Conservation (phyloP, 2,329 filamentous ascomycete genomes). For the Huntiella savannae region DNA sequence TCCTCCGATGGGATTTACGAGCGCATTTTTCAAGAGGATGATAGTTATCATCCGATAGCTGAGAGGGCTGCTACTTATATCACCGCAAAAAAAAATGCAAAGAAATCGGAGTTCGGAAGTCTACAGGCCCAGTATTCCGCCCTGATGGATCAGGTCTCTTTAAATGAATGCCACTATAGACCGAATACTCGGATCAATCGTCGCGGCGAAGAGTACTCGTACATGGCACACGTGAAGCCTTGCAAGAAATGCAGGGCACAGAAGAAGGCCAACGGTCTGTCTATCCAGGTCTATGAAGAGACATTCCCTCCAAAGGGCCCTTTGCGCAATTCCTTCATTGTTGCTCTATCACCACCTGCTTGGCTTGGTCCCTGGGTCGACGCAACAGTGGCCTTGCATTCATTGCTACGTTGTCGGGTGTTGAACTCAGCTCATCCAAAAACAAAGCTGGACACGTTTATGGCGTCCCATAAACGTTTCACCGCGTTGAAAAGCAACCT, state of each 20-base stretch:
- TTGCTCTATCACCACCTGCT: slow-evolving; percentile 28
- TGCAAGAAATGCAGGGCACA: background rate
- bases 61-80: background rate
- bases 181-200: too few relatives aligned
- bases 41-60: background rate
- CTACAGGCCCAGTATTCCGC: too few relatives aligned
- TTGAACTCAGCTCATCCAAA: slow-evolving; percentile 3
- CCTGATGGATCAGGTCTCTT: too few relatives aligned
- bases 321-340: slow-evolving; percentile 27
- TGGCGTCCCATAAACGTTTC: too few relatives aligned
- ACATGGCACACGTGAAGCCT: too few relatives aligned
- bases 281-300: slow-evolving; percentile 35
- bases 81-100: too few relatives aligned
- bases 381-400: background rate
- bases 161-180: too few relatives aligned
- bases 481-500: too few relatives aligned
- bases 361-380: slow-evolving; percentile 1
- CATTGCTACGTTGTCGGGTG: slow-evolving; percentile 25
- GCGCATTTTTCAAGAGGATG: background rate
- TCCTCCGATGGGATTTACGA: background rate
- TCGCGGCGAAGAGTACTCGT: too few relatives aligned
- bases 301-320: slow-evolving; percentile 24
- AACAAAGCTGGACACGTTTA: slow-evolving; percentile 23
- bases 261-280: slow-evolving; percentile 19
- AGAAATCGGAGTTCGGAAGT: too few relatives aligned